A percentile compares a stretch with the other conserved stretches of the same genome.
phyloP scores from a whole-genome alignment of 805 yeast species.

The Hanseniaspora valbyensis region DNA sequence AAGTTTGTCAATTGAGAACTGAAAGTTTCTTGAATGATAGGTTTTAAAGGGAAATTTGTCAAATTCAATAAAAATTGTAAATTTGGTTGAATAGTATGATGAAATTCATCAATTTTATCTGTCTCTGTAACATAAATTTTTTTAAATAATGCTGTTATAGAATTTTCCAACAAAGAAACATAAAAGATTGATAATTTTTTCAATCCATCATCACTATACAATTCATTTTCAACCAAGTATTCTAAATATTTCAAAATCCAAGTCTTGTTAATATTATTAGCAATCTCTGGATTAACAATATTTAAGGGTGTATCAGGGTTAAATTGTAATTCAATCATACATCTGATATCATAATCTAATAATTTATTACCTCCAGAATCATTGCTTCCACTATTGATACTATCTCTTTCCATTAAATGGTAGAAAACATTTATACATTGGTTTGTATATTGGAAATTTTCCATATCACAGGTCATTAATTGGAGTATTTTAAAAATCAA shows the following conservation, averaged over 20 bases:
- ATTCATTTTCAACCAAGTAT: constrained; percentile 26
- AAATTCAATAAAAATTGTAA: constrained; percentile 41
- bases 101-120: constrained; percentile 11
- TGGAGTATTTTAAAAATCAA: constrained; percentile 24
- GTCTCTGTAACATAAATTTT: constrained; percentile 18
- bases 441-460: constrained; percentile 23
- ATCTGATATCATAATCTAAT: constrained; percentile 26
- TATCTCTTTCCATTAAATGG: constrained; percentile 21
- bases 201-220: constrained; percentile 23
- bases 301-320: constrained; percentile 24
- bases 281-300: constrained; percentile 16
- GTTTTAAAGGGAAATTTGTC: constrained; percentile 46
- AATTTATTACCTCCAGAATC: constrained; percentile 26
- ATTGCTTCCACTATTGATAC: background rate
- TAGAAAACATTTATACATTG: constrained; percentile 21
- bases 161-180: constrained; percentile 27
- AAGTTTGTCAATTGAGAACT: constrained; percentile 48
- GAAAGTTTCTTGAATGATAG: constrained; percentile 49
- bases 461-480: constrained; percentile 24
- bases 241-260: constrained; percentile 31
- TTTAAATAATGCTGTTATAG: constrained; percentile 22
- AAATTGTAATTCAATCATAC: constrained; percentile 25
- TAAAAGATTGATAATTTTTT: constrained; percentile 28
- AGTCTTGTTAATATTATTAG: constrained; percentile 19
- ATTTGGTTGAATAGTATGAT: constrained; percentile 26